Conservation (phyloP, 2,329 filamentous ascomycete species). For the Chalaropsis thielavioides region DNA sequence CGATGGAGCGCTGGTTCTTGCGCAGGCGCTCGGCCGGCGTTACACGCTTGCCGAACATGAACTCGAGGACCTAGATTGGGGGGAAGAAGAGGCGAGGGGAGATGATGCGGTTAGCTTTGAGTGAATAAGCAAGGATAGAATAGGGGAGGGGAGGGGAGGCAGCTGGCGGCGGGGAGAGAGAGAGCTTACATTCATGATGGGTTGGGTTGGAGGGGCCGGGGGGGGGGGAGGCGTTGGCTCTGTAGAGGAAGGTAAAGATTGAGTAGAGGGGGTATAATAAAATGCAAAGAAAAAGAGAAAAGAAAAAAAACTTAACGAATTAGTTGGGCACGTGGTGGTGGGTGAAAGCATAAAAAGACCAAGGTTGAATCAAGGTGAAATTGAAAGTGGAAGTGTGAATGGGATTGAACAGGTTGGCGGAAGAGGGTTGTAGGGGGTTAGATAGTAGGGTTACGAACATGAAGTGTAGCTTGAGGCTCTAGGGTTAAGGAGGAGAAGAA, state of each 20-base stretch:
- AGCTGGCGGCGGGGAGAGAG: background rate
- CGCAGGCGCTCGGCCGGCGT: constrained; percentile 83
- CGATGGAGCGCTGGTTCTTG: constrained; percentile 90
- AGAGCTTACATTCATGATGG: constrained; percentile 41
- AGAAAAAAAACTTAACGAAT: no score
- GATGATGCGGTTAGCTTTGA: constrained; percentile 15
- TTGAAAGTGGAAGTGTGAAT: no score
- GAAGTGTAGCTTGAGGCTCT: no score
- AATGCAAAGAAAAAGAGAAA: no score
- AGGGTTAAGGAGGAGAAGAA: no score
- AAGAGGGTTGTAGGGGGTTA: no score
- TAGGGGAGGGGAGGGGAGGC: background rate
- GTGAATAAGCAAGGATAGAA: background rate
- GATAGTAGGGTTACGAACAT: no score
- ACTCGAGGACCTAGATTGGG: constrained; percentile 68
- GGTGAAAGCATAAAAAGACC: no score
- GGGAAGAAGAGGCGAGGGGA: background rate
- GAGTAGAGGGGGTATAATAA: no score
- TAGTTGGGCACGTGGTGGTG: no score
- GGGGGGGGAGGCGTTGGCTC: background rate
- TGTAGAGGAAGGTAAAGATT: background rate
- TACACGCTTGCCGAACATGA: constrained; percentile 98
- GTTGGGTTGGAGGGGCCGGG: background rate
- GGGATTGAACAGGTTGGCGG: no score
- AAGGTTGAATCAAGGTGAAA: no score